Percentiles rank a stretch among this genome's conserved stretches.
phyloP scores from a whole-genome alignment of 805 yeast genomes.

The Zygosaccharomyces pseudorouxii region DNA sequence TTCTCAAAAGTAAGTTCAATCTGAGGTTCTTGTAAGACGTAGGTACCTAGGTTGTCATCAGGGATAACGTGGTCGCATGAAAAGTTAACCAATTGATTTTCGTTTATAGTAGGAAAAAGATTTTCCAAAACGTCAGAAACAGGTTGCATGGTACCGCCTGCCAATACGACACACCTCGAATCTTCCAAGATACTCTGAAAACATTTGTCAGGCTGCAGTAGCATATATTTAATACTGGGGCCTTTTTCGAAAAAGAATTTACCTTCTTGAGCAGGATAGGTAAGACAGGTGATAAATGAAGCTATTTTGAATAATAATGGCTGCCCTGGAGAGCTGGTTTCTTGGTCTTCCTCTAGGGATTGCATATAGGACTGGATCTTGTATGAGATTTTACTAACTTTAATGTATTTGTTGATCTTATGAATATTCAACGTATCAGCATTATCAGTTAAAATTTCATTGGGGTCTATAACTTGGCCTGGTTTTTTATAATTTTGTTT shows the following conservation, averaged over 20 bases:
- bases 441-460: conserved; percentile 53
- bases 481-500: conserved; percentile 36
- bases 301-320: conserved; percentile 65
- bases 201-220: conserved; percentile 71
- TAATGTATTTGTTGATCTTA: conserved; percentile 59
- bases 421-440: conserved; percentile 70
- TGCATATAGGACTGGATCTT: conserved; percentile 69
- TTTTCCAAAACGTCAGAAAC: conserved; percentile 61
- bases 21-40: conserved; percentile 40
- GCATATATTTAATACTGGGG: conserved; percentile 54
- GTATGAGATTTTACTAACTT: conserved; percentile 70
- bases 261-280: conserved; percentile 79
- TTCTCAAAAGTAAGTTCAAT: conserved; percentile 69
- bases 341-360: background rate
- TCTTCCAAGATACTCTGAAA: conserved; percentile 63
- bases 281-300: conserved; percentile 56
- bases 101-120: conserved; percentile 55
- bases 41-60: conserved; percentile 56
- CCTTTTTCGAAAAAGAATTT: conserved; percentile 55
- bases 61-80: conserved; percentile 87
- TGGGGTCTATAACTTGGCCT: conserved; percentile 50
- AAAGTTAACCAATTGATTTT: conserved; percentile 45
- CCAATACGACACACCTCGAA: conserved; percentile 66
- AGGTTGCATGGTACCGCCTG: conserved; percentile 97
- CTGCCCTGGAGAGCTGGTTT: conserved; percentile 15